Evolutionary conservation across 225 moss, liverwort and hornwort genomes (phyloP), one percentile per base, ranked within the genome.

Genomic region (Pseudoscleropodium purum): DNA sequence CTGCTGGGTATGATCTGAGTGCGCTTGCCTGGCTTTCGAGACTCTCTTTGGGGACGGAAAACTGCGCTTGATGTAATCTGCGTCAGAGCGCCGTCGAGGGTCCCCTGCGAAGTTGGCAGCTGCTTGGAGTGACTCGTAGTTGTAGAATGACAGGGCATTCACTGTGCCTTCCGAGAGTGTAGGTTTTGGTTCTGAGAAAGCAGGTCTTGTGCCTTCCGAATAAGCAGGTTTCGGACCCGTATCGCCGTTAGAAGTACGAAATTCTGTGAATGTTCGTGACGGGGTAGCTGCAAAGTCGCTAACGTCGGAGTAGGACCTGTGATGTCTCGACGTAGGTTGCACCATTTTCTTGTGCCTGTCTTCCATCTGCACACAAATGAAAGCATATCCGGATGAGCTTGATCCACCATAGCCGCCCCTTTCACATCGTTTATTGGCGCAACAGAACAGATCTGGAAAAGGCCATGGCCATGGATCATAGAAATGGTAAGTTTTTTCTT

Each of bases 251-350:
- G 60, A 25, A 62, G 87, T 36, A 17, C 59, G 69, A 62, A 54
- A 82, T 45, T 88, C 93, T 79, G 87, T 36, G 37, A 85, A 83
- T 43, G 90, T 61, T 78, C 87, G 89, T 66, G 90, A 85, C 15
- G 93, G 88, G n/a, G 87, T 92, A 49, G 85, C 67, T 51, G 82
- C 65, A 37, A 92, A 77, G 84, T 91, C 89, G 63, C 89, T 82
- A 34, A 84, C 60, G 84, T 93, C 93, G 59, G 90, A 90, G 70
- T 87, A 76, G 41, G 89, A 89, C 79, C 78, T 89, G 43, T 81
- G 85, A 82, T 89, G 92, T 51, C 86, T 86, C 83, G 80, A 75
- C 30, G 65, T 49, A 36, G 88, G 78, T 79, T 88, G 88, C 79
- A 47, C 62, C 49, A 31, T 62, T 82, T 62, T 84, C 84, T 80